Conservation (phyloP, 2,329 filamentous ascomycete species). For the Cladosporium sp. region DNA sequence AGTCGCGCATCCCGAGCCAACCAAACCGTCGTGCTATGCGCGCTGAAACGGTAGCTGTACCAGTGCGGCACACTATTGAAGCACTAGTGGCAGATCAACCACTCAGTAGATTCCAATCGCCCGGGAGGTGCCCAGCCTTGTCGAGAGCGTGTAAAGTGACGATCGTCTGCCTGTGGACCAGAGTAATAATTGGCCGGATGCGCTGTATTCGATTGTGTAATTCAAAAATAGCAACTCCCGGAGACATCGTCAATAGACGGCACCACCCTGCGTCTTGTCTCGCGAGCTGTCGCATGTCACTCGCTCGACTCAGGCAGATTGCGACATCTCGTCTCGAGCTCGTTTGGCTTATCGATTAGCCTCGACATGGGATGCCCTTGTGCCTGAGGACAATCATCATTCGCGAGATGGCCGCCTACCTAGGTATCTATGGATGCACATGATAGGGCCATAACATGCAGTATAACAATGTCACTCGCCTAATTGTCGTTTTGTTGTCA, state of each 20-base stretch:
- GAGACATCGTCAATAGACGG: not conserved
- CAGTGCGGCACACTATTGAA: constrained; percentile 10
- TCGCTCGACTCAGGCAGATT: constrained; percentile 1
- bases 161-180: not conserved
- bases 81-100: constrained; percentile 12
- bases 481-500: no score
- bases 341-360: not conserved
- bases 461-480: no score
- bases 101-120: constrained; percentile 11
- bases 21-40: constrained; percentile 3
- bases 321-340: constrained; percentile 4
- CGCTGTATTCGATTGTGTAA: not conserved
- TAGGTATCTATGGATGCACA: not conserved
- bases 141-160: not conserved
- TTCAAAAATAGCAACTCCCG: not conserved
- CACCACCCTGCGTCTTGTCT: constrained; percentile 5
- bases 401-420: not conserved
- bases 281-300: constrained; percentile 3
- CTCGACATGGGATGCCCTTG: no score
- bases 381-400: not conserved
- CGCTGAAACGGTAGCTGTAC: constrained; percentile 11
- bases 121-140: constrained; percentile 9
- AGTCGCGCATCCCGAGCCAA: constrained; percentile 9
- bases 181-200: not conserved
- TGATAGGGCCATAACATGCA: not conserved